These are phyloP conservation scores for Syncephalastrum sp. DNA, from an alignment of 371 early-diverging fungal genomes.

Conservation along the genomic window DNA sequence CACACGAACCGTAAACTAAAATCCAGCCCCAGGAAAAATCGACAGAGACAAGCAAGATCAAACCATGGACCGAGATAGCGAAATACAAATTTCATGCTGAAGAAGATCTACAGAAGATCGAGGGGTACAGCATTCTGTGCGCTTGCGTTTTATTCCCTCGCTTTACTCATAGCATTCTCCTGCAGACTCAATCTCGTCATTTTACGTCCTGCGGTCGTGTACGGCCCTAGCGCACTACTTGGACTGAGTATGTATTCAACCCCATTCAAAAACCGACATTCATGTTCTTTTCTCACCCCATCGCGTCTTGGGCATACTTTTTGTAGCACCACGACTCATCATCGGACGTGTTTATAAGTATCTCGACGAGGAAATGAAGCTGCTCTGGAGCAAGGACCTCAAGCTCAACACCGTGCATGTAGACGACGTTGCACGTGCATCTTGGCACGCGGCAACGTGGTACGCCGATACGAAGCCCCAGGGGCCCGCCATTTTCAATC, in stretches of 20 bases:
- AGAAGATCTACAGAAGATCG: conserved; percentile 65
- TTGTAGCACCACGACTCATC: conserved; percentile 83
- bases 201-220: conserved; percentile 88
- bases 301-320: neutral
- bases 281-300: neutral
- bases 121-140: conserved; percentile 28
- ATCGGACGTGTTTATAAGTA: conserved; percentile 88
- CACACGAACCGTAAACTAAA: too few relatives aligned
- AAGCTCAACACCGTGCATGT: conserved; percentile 94
- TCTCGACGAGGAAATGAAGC: conserved; percentile 82
- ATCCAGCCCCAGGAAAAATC: conserved; percentile 57
- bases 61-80: conserved; percentile 84
- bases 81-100: conserved; percentile 82
- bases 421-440: conserved; percentile 76
- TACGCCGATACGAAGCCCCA: conserved; percentile 23
- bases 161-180: neutral
- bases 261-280: conserved; percentile 1
- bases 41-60: conserved; percentile 68
- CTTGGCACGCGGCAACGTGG: conserved; percentile 71
- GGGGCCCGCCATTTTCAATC: conserved; percentile 56
- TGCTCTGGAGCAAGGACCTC: conserved; percentile 88
- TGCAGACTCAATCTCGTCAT: conserved; percentile 74
- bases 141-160: neutral
- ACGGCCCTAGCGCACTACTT: conserved; percentile 77
- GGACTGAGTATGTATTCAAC: conserved; percentile 68